phyloP scores from a whole-genome alignment of 2,329 filamentous ascomycete species.

The Sclerotinia trifoliorum region DNA sequence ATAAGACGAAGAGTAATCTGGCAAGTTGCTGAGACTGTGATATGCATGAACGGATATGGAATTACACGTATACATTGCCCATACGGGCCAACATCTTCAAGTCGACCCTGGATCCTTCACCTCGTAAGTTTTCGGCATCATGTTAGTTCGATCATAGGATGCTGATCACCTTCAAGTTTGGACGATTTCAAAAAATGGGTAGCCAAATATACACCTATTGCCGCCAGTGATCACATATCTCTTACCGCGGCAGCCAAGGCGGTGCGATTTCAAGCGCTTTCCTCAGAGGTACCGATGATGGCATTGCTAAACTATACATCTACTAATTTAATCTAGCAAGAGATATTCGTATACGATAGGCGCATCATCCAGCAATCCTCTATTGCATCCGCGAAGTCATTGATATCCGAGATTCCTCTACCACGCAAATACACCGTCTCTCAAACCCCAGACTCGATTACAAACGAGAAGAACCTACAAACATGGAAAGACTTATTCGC shows the following conservation, averaged over 20 bases:
- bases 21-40: constrained; percentile 35
- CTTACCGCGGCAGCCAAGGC: constrained; percentile 71
- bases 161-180: constrained; percentile 52
- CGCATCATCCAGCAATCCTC: constrained; percentile 63
- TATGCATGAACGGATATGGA: constrained; percentile 61
- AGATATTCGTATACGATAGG: constrained; percentile 91
- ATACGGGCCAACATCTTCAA: constrained; percentile 83
- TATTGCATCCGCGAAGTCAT: constrained; percentile 45
- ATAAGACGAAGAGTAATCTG: constrained; percentile 26
- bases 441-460: constrained; percentile 76
- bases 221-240: constrained; percentile 76
- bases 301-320: background rate
- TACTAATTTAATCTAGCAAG: constrained; percentile 55
- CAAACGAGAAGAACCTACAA: constrained; percentile 73
- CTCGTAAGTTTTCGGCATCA: constrained; percentile 56
- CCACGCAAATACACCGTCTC: constrained; percentile 58
- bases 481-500: constrained; percentile 90
- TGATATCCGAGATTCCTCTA: constrained; percentile 50
- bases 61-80: constrained; percentile 86
- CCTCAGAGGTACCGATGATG: constrained; percentile 64
- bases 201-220: constrained; percentile 69
- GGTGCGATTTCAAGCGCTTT: constrained; percentile 62
- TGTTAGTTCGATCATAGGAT: background rate
- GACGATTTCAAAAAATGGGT: constrained; percentile 86
- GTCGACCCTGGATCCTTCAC: constrained; percentile 73